A percentile compares a stretch with the other conserved stretches of the same genome.
These are phyloP conservation scores for Suillus clintonianus DNA, from an alignment of 768 basidiomycete genomes.

Conservation along the genomic window DNA sequence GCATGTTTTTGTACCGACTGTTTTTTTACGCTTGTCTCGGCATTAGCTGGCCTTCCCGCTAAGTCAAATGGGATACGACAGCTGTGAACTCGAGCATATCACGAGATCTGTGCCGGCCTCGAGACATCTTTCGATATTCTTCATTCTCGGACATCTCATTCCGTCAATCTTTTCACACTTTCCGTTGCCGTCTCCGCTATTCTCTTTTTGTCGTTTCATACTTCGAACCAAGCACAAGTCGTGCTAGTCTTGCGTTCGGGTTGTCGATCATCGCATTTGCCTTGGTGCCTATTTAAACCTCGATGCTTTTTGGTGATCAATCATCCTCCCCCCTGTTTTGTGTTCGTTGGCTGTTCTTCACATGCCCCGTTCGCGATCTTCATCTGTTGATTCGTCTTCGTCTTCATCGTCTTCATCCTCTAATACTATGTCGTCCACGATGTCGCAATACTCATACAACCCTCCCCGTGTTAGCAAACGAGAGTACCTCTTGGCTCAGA, in stretches of 20 bases:
- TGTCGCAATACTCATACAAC: constrained; percentile 23
- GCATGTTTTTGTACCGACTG: constrained; percentile 19
- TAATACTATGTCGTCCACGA: constrained; percentile 38
- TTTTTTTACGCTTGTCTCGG: constrained; percentile 9
- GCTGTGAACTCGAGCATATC: constrained; percentile 15
- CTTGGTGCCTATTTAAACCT: background rate
- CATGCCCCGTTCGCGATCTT: constrained; percentile 18
- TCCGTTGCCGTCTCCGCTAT: background rate
- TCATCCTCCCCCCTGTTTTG: background rate
- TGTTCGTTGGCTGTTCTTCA: background rate
- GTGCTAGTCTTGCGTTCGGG: background rate
- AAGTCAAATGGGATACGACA: constrained; percentile 16
- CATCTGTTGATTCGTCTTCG: constrained; percentile 23
- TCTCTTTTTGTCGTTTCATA: background rate
- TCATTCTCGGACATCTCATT: background rate
- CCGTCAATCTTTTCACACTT: background rate
- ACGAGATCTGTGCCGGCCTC: constrained; percentile 6
- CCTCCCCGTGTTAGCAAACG: constrained; percentile 61
- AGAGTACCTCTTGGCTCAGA: constrained; percentile 82
- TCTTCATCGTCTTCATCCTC: constrained; percentile 35
- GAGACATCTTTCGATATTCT: background rate
- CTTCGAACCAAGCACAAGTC: background rate
- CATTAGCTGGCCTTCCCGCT: constrained; percentile 8
- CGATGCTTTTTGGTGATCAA: background rate
- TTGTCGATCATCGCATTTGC: background rate